Percentiles rank a stretch among this genome's conserved stretches.
These are phyloP conservation scores for Panellus pusillus DNA, from an alignment of 768 basidiomycete species.

Conservation along the genomic window DNA sequence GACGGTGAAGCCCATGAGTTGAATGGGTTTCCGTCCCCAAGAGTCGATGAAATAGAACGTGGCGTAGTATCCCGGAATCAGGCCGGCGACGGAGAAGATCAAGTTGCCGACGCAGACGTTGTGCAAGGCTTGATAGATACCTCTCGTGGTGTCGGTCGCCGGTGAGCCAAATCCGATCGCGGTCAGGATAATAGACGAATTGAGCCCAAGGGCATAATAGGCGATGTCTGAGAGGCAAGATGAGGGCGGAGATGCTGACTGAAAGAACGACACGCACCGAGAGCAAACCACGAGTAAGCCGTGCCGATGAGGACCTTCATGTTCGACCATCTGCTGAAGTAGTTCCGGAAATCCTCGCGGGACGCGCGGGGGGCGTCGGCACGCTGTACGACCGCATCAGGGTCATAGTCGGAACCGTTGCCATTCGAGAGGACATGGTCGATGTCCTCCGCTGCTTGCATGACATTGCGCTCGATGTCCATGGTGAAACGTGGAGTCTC, in stretches of 20 bases:
- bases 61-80: conserved; percentile 82
- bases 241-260: not conserved
- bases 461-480: conserved; percentile 86
- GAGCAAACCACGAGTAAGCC: conserved; percentile 86
- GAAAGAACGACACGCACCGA: conserved; percentile 54
- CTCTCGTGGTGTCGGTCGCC: conserved; percentile 29
- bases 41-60: conserved; percentile 64
- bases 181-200: conserved; percentile 71
- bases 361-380: conserved; percentile 69
- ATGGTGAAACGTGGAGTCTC: conserved; percentile 91
- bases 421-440: conserved; percentile 60
- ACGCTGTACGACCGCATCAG: conserved; percentile 58
- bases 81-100: conserved; percentile 72
- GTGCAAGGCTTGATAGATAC: conserved; percentile 56
- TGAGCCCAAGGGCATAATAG: conserved; percentile 87
- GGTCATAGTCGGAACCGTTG: conserved; percentile 46
- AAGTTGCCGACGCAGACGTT: conserved; percentile 76
- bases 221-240: conserved; percentile 52
- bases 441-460: conserved; percentile 74
- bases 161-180: conserved; percentile 73
- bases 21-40: conserved; percentile 83
- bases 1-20: conserved; percentile 72
- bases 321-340: conserved; percentile 79
- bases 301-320: conserved; percentile 77
- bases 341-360: conserved; percentile 60